These are phyloP conservation scores for Medicago lupulina DNA, from an alignment of 306 rosid species.

Conservation along the genomic window DNA sequence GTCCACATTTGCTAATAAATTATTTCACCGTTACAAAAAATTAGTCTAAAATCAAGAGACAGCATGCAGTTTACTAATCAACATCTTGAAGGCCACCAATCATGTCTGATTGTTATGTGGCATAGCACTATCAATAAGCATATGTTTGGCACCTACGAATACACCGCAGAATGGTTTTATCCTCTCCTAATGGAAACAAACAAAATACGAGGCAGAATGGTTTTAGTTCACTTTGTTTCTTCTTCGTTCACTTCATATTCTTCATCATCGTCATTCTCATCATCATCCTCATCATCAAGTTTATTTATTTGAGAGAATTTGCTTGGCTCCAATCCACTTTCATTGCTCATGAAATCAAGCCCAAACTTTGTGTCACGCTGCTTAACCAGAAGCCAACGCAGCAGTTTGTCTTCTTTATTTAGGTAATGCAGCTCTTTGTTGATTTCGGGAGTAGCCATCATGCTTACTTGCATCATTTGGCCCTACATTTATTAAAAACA, in stretches of 20 bases:
- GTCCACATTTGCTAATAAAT: background rate
- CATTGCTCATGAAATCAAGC: constrained; percentile 12
- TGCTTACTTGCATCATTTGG: constrained; percentile 84
- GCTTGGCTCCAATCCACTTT: constrained; percentile 39
- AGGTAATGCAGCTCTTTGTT: constrained; percentile 94
- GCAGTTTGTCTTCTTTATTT: constrained; percentile 85
- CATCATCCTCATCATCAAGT: constrained; percentile 39
- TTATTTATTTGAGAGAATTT: constrained; percentile 19
- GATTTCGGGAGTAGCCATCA: constrained; percentile 92
- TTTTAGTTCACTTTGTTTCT: constrained; percentile 23
- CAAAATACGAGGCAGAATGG: background rate
- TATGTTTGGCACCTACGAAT: constrained; percentile 13
- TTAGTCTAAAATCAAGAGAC: constrained; percentile 1
- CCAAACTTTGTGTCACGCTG: constrained; percentile 50
- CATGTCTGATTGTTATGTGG: background rate
- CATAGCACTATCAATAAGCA: background rate
- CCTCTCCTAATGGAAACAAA: constrained; percentile 29
- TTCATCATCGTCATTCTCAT: constrained; percentile 27
- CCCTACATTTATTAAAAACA: constrained; percentile 60
- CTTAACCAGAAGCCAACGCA: constrained; percentile 88
- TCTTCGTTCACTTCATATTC: constrained; percentile 49
- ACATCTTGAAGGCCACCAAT: constrained; percentile 5
- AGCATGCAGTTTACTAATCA: background rate
- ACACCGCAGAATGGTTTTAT: background rate
- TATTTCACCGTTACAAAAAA: constrained; percentile 21